Evolutionary conservation across 768 basidiomycete species (phyloP), one percentile per base, ranked within the genome.

Genomic region (Termitomyces sp.): DNA sequence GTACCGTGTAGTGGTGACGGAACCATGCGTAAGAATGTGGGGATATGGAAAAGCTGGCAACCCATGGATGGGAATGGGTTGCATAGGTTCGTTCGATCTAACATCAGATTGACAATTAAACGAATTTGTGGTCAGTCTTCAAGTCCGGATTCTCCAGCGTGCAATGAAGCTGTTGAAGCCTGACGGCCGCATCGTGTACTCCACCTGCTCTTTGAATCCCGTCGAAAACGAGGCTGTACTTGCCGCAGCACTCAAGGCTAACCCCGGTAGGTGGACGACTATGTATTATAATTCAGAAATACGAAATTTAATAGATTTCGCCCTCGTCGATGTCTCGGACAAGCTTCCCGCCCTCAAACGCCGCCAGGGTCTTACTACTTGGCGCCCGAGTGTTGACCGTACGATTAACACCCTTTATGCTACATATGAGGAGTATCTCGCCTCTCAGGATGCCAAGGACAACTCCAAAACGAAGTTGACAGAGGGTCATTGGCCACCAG

Each of bases 1-100:
- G 97, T 99, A 9, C 97, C 97, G 9, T 99, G 97, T 67, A 94
- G 91, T 64, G 97, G 97, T 4, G 97, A 99, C 68, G 97, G 96
- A 0, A 99, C 97, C 0, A 70, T 98, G 55, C 75, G 97, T 59
- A 99, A 99, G 78, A 99, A 99, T 67, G 69, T 90, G 14, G 90
- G 86, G 0, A 97, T 99, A 40, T 99, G 97, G 97, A 90, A 88
- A 67, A 79, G 79, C 41, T 99, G 96, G 96, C 83, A 83, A 43
- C 82, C 88, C 12, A 82, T 84, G 68, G 92, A 96, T 68, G 96
- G 89, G 10, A 94, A 96, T 66, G 92, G 93, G 3, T 69, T 99
- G 58, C 97, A 99, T 67, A 73, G 81, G 93, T 94, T 62, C 42
- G 83, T 58, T 27, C 52, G 10, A 25, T 47, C 4, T 40, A 7